phyloP scores from a whole-genome alignment of 345 rosid genomes.

The Passiflora organensis region DNA sequence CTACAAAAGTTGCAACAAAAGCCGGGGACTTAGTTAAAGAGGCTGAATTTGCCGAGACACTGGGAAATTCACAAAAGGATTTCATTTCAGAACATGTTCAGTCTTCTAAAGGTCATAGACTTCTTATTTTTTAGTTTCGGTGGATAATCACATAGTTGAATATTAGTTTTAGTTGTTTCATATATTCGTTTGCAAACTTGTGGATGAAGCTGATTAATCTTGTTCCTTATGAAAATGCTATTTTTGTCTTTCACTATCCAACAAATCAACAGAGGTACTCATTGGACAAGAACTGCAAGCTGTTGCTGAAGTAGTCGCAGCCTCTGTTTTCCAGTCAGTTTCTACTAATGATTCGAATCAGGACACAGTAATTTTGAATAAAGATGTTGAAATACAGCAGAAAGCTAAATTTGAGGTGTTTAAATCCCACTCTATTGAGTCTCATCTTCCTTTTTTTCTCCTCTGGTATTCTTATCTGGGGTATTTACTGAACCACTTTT shows the following conservation, averaged over 20 bases:
- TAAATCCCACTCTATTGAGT: neutral
- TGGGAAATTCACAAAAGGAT: slow-evolving; percentile 27
- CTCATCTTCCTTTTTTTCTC: neutral
- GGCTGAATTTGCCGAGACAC: slow-evolving; percentile 28
- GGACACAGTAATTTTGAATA: slow-evolving; percentile 21
- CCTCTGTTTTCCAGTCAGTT: slow-evolving; percentile 43
- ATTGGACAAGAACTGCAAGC: slow-evolving; percentile 60
- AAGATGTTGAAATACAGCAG: slow-evolving; percentile 32
- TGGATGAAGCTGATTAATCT: neutral
- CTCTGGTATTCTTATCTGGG: neutral
- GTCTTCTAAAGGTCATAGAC: slow-evolving; percentile 41
- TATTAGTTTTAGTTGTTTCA: neutral
- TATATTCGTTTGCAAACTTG: neutral
- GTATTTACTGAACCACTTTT: neutral
- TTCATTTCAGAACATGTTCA: slow-evolving; percentile 24
- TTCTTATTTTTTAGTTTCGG: neutral
- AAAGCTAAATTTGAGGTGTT: slow-evolving; percentile 52
- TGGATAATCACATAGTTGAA: neutral
- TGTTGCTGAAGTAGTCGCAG: slow-evolving; percentile 69
- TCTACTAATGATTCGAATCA: slow-evolving; percentile 22
- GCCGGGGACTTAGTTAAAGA: slow-evolving; percentile 34
- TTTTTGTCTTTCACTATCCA: slow-evolving; percentile 14
- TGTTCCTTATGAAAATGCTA: neutral
- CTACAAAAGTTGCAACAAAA: slow-evolving; percentile 39
- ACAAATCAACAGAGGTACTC: slow-evolving; percentile 46